phyloP scores from a whole-genome alignment of 805 yeast genomes.

The Nakazawaea ishiwadae region DNA sequence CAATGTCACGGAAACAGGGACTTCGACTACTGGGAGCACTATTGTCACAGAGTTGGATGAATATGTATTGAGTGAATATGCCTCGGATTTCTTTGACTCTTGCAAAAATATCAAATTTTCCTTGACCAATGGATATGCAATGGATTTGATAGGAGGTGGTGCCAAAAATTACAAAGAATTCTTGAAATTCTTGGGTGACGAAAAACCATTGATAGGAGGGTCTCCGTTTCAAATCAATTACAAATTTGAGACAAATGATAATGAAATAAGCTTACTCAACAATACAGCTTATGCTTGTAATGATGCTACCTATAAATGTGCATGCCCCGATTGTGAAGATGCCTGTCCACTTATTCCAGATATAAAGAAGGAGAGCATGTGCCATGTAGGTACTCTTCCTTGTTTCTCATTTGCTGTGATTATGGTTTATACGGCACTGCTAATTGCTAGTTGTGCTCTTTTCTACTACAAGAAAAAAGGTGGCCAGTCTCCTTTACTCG shows the following conservation, averaged over 20 bases:
- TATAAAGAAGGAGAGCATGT: conserved; percentile 32
- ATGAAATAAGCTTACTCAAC: conserved; percentile 25
- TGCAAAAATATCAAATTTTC: conserved; percentile 88
- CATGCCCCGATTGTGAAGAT: conserved; percentile 84
- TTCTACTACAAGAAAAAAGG: not conserved
- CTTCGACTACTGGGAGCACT: conserved; percentile 41
- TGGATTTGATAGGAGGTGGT: conserved; percentile 98
- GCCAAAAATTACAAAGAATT: conserved; percentile 71
- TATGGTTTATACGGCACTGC: conserved; percentile 35
- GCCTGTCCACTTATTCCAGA: conserved; percentile 70
- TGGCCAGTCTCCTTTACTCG: not conserved
- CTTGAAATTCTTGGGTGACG: conserved; percentile 88
- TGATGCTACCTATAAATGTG: conserved; percentile 65
- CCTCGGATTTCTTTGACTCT: conserved; percentile 66
- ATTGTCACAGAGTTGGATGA: conserved; percentile 72
- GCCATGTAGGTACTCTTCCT: conserved; percentile 60
- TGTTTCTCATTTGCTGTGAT: conserved; percentile 69
- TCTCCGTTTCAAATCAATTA: conserved; percentile 93
- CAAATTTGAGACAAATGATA: conserved; percentile 35
- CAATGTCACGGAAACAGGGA: conserved; percentile 52
- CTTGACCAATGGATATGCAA: conserved; percentile 93
- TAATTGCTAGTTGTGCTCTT: not conserved
- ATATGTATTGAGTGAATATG: conserved; percentile 55
- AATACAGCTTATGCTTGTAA: conserved; percentile 42
- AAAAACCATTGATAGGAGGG: conserved; percentile 90